Evolutionary conservation across 768 basidiomycete genomes (phyloP), one percentile per base, ranked within the genome.

Genomic region (Leccinum imitatum): DNA sequence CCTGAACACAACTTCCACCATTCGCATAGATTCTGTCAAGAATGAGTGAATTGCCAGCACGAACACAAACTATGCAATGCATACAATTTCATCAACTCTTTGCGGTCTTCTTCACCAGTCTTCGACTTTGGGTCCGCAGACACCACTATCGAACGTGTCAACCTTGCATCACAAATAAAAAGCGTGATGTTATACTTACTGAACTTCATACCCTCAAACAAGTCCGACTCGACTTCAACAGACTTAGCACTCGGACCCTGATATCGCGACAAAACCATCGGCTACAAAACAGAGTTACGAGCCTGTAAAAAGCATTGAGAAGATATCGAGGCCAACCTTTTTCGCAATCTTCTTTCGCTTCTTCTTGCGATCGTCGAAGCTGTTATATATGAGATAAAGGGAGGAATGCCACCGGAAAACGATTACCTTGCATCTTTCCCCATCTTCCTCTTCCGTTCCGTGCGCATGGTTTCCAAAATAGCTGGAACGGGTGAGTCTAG

Each of bases 151-250:
- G 14, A 33, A 37, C 21, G 11, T 17, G 33, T 65, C 33, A 61
- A 21, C 35, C 11, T 19, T 44, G 41, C 10, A 19, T 44, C 41
- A 44, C n/a, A 11, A 11, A 59, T 19, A 17, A 17, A 41, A 4
- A 6, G 47, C 7, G 17, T 39, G 14, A 4, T 25, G 8, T 44
- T 8, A 10, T 31, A 78, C 89, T 68, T 55, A 95, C 95, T 86
- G 69, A 98, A 96, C 56, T 80, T 90, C 75, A 87, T 79, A 25
- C 82, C 89, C 14, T 83, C 76, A 66, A 98, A 93, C 17, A 97
- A 70, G 27, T 85, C 75, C 6, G 83, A 83, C 64, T 87, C 79
- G 6, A 86, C 79, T 41, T 81, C 63, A 21, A 93, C 79, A 7
- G 83, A 82, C 63, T 81, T 83, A 13, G 87, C 73, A 56, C 83